phyloP scores from a whole-genome alignment of 2,329 filamentous ascomycete genomes.

The Zymoseptoria brevis region DNA sequence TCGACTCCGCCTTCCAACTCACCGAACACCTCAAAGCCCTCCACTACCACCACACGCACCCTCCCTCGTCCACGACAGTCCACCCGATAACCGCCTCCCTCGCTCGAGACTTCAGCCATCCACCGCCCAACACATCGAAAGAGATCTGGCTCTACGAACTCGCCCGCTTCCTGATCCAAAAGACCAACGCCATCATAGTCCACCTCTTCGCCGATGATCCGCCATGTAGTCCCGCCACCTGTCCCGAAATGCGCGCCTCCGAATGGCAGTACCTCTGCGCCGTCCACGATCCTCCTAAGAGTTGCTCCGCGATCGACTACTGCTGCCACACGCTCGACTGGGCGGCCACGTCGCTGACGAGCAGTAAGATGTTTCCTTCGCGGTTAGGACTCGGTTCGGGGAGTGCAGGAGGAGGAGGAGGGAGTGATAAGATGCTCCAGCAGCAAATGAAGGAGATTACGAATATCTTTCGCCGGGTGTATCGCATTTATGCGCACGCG shows the following conservation, averaged over 20 bases:
- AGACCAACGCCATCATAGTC: constrained; percentile 86
- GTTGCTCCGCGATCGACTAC: constrained; percentile 97
- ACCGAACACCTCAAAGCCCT: constrained; percentile 95
- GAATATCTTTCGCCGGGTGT: constrained; percentile 89
- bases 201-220: constrained; percentile 87
- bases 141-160: constrained; percentile 97
- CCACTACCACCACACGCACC: constrained; percentile 71
- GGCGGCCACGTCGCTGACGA: constrained; percentile 90
- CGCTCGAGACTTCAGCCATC: constrained; percentile 66
- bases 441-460: constrained; percentile 72
- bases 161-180: constrained; percentile 87
- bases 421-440: constrained; percentile 33
- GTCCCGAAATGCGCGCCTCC: constrained; percentile 95
- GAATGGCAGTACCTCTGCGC: constrained; percentile 99
- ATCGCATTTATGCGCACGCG: constrained; percentile 95
- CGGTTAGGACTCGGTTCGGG: constrained; percentile 54
- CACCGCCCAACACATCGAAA: constrained; percentile 73
- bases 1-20: constrained; percentile 93
- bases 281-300: constrained; percentile 92
- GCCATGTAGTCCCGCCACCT: constrained; percentile 80
- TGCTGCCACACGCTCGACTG: constrained; percentile 98
- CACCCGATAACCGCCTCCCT: constrained; percentile 67
- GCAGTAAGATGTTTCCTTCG: constrained; percentile 90
- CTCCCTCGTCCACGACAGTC: constrained; percentile 65
- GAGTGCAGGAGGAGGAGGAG: constrained; percentile 21